Evolutionary conservation across 768 basidiomycete genomes (phyloP), one percentile per base, ranked within the genome.

Genomic region (Hypholoma fasciculare): DNA sequence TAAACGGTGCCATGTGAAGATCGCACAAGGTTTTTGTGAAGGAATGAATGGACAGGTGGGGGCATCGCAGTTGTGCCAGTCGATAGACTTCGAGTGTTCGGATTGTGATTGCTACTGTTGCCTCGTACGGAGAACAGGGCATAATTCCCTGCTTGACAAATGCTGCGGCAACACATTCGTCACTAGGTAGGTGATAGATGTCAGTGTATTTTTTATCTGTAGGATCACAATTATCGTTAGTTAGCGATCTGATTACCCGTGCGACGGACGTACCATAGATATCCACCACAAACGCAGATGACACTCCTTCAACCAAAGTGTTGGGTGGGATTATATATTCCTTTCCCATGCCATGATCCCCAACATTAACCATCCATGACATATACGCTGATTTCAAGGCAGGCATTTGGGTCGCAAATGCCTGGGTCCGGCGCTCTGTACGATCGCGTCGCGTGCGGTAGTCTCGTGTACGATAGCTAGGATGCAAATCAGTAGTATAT

Each of bases 11-110:
- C 12, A 62, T 39, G 13, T 76, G 68, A 19, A 73, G 26, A 51
- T 74, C 69, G 30, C 69, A 72, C 0, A 76, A 57, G 1, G 54
- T 54, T 48, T 71, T 72, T 19, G 67, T 50, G 44, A 72, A 71
- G 46, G 46, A 2, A 3, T 47, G 46, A 20, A 47, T 47, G 1
- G 46, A 17, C 2, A 47, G 17, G 13, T 13, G 19, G 8, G 46
- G 46, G 46, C 46, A 47, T 13, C 46, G 26, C 1, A 47, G 46
- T 3, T 47, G 46, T 17, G 17, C 1, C 3, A 19, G 4, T 26
- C 46, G 7, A 9, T 20, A 47, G 3, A 47, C 3, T 26, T 47
- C 46, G 9, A 47, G 46, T 19, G 20, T 26, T 12, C 26, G 46
- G 17, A 26, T 47, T 5, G 46, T 47, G 3, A 26, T 47, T 7